A percentile compares a stretch with the other conserved stretches of the same genome.
These are phyloP conservation scores for Penicillium malachiteum DNA, from an alignment of 495 filamentous ascomycete genomes.

Conservation along the genomic window DNA sequence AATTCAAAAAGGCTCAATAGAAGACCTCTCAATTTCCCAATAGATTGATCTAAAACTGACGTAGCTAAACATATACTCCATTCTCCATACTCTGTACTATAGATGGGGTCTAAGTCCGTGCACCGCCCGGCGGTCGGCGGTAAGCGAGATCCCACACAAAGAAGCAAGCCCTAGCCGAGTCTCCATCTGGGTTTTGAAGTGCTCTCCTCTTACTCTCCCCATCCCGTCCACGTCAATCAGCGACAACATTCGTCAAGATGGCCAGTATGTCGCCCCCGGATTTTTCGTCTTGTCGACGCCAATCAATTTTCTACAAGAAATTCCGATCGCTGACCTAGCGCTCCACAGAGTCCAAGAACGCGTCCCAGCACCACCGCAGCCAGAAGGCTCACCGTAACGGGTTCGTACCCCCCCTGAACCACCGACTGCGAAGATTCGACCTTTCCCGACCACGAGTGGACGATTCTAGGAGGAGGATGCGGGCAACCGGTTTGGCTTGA, in stretches of 20 bases:
- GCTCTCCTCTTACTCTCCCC: constrained; percentile 25
- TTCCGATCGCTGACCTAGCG: constrained; percentile 29
- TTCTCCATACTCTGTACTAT: neutral
- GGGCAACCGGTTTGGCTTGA: constrained; percentile 4
- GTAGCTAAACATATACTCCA: neutral
- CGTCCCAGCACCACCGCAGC: constrained; percentile 94
- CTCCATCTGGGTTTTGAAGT: constrained; percentile 27
- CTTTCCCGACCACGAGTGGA: neutral
- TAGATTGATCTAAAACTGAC: neutral
- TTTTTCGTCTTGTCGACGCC: neutral
- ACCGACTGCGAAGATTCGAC: neutral
- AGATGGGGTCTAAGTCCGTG: constrained; percentile 19
- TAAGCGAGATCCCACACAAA: constrained; percentile 52
- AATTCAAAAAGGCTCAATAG: too few relatives aligned
- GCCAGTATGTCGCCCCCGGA: constrained; percentile 44
- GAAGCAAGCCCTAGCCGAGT: constrained; percentile 43
- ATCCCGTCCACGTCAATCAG: constrained; percentile 35
- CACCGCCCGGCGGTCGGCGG: constrained; percentile 22
- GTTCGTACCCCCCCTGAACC: constrained; percentile 54
- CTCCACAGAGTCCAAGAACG: constrained; percentile 91
- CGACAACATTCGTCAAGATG: constrained; percentile 53
- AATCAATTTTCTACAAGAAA: neutral
- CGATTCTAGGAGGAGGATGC: neutral
- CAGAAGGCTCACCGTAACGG: constrained; percentile 98
- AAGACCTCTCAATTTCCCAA: too few relatives aligned